phyloP scores from a whole-genome alignment of 2,329 filamentous ascomycete species.

The Ilyonectria mors-panacis region DNA sequence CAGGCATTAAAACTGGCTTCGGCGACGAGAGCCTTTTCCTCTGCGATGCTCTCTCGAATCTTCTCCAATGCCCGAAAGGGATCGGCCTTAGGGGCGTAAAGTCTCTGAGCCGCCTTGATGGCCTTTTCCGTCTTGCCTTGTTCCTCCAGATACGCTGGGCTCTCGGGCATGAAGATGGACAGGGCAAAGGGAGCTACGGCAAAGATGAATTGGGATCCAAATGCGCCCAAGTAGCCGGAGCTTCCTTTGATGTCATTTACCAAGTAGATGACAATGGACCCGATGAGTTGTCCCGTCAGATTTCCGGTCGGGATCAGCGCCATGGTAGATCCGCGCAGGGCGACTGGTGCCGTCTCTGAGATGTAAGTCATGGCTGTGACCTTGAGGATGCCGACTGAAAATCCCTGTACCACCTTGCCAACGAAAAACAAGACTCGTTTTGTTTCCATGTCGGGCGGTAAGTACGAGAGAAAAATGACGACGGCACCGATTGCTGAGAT shows the following conservation, averaged over 20 bases:
- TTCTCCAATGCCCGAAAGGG: constrained; percentile 30
- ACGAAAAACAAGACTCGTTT: constrained; percentile 46
- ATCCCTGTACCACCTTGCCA: constrained; percentile 47
- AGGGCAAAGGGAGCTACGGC: constrained; percentile 39
- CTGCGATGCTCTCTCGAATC: constrained; percentile 55
- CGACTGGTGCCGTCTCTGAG: constrained; percentile 48
- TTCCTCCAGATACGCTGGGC: constrained; percentile 43
- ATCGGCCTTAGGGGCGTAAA: constrained; percentile 41
- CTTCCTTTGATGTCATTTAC: constrained; percentile 40
- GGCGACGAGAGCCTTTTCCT: constrained; percentile 52
- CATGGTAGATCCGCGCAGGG: constrained; percentile 47
- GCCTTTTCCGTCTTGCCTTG: constrained; percentile 37
- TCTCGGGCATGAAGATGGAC: constrained; percentile 47
- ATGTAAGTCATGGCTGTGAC: constrained; percentile 57
- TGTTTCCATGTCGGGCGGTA: constrained; percentile 8
- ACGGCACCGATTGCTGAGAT: constrained; percentile 44
- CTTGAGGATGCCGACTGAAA: constrained; percentile 46
- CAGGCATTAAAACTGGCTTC: constrained; percentile 57
- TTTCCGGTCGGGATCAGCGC: constrained; percentile 48
- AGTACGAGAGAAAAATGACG: constrained; percentile 49
- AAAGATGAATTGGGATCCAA: constrained; percentile 47
- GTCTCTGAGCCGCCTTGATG: constrained; percentile 32
- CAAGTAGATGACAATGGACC: constrained; percentile 41
- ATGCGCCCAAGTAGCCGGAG: constrained; percentile 43
- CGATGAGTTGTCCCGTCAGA: constrained; percentile 47